phyloP scores from a whole-genome alignment of 345 rosid species.

The Camelina neglecta region DNA sequence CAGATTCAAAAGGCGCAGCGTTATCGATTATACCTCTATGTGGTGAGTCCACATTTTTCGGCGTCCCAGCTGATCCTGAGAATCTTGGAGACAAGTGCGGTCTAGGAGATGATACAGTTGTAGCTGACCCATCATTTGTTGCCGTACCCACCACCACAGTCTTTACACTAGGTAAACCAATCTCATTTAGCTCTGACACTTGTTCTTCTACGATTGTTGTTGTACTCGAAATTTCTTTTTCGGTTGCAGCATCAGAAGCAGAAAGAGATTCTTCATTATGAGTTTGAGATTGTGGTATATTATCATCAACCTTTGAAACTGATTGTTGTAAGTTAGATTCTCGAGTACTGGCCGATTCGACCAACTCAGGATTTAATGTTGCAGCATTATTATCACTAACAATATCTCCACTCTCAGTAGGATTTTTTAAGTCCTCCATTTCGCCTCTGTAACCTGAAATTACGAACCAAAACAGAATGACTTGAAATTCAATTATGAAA shows the following conservation, averaged over 20 bases:
- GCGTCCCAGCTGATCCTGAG: slow-evolving; percentile 10
- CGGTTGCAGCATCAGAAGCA: neutral
- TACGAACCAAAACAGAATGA: neutral
- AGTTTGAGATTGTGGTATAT: slow-evolving; percentile 5
- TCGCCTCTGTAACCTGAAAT: slow-evolving; percentile 39
- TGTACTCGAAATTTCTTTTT: slow-evolving; percentile 29
- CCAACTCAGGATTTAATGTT: slow-evolving; percentile 33
- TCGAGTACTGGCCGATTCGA: slow-evolving; percentile 1
- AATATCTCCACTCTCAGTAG: slow-evolving; percentile 20
- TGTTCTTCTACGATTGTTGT: slow-evolving; percentile 26
- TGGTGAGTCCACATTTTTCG: slow-evolving; percentile 38
- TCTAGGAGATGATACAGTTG: slow-evolving; percentile 25
- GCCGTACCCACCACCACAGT: slow-evolving; percentile 35
- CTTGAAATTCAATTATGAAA: neutral
- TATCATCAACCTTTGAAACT: slow-evolving; percentile 12
- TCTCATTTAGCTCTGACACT: slow-evolving; percentile 38
- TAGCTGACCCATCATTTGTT: slow-evolving; percentile 39
- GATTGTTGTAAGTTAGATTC: slow-evolving; percentile 27
- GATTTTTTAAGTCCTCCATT: slow-evolving; percentile 56
- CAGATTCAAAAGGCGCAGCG: slow-evolving; percentile 90
- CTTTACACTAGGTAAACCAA: slow-evolving; percentile 45
- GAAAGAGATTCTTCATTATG: neutral
- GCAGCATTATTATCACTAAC: slow-evolving; percentile 29
- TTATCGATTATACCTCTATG: slow-evolving; percentile 77
- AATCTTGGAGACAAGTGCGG: too few relatives aligned